Base-by-base conservation (phyloP, 2,329 filamentous ascomycete species). In the Alternaria novae-zelandiae region DNA sequence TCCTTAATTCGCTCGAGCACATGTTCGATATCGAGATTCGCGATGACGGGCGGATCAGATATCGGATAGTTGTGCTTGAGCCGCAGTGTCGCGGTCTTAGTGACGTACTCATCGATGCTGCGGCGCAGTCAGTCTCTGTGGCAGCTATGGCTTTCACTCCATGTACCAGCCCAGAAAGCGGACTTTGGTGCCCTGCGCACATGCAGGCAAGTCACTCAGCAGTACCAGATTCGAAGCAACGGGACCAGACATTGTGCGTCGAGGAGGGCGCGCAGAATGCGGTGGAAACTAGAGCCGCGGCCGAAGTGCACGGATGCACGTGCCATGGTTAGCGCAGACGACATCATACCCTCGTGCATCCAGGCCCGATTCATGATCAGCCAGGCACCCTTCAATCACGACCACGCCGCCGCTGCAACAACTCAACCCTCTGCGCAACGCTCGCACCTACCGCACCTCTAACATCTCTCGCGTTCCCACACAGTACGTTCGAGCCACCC, bases 91-190 rank as follows among this genome's bases (percentile, higher is more conserved):
- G 87, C 94, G 9, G 84, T 86, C 13, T 81, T 70, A 46, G 85
- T 83, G 56, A 85, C 78, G 72, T 91, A 91, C 32, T 82, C 79
- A 41, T 86, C 84, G 32, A 91, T 86, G 73, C 89, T 91, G 74
- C 41, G 8, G 32, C 36, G 61, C 13, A 26, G 58, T 73, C 57
- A 65, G 69, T 64, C 45, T 46, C 32, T 43, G 60, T 57, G 56
- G 17, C 20, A 50, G 41, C 21, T 23, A 30, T 46, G 9, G n/a
- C 21, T n/a, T 20, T 4, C 15, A 53, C 20, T 28, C 46, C 11
- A 32, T n/a, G 82, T 86, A 97, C 95, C 94, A 97, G 80, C 93
- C 94, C 54, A 98, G 82, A 79, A 98, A 97, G 65, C 95, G 90
- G 64, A 97, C 90, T 82, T 98, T 98, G n/a, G 89, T 87, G n/a